Percentiles rank a stretch among this genome's conserved stretches.
phyloP scores from a whole-genome alignment of 2,329 filamentous ascomycete species.

The Cladobotryum mycophilum region DNA sequence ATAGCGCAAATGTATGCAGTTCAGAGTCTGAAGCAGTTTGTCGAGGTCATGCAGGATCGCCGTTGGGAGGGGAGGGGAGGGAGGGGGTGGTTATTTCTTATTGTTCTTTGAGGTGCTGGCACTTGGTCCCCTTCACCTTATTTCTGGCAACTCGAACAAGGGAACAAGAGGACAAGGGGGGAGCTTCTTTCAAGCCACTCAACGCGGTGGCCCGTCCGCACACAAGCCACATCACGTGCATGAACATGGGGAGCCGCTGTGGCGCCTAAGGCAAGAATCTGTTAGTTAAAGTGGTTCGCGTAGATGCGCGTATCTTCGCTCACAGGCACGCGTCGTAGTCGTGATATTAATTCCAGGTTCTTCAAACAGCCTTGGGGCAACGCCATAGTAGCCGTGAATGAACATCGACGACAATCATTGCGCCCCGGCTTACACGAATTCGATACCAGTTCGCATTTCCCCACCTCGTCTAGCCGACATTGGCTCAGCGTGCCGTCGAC shows the following conservation, averaged over 20 bases:
- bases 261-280: conserved; percentile 29
- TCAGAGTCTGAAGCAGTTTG: conserved; percentile 3
- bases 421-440: neutral
- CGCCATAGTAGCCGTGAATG: conserved; percentile 5
- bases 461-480: conserved; percentile 1
- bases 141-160: neutral
- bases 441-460: neutral
- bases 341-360: conserved; percentile 25
- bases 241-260: neutral
- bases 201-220: conserved; percentile 1
- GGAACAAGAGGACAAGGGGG: neutral
- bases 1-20: conserved; percentile 2
- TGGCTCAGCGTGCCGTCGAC: conserved; percentile 3
- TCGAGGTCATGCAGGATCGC: neutral
- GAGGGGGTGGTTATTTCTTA: neutral
- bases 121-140: neutral
- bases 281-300: conserved; percentile 32
- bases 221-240: conserved; percentile 27
- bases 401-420: conserved; percentile 1
- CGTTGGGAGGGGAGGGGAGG: neutral
- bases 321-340: conserved; percentile 29
- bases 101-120: neutral
- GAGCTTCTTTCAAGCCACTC: conserved; percentile 10
- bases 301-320: conserved; percentile 30
- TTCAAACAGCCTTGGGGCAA: conserved; percentile 5